Evolutionary conservation across 1,284 basidiomycete species (phyloP), one percentile per base, ranked within the genome.

Genomic region (Neotropicomus parvogracilis): DNA sequence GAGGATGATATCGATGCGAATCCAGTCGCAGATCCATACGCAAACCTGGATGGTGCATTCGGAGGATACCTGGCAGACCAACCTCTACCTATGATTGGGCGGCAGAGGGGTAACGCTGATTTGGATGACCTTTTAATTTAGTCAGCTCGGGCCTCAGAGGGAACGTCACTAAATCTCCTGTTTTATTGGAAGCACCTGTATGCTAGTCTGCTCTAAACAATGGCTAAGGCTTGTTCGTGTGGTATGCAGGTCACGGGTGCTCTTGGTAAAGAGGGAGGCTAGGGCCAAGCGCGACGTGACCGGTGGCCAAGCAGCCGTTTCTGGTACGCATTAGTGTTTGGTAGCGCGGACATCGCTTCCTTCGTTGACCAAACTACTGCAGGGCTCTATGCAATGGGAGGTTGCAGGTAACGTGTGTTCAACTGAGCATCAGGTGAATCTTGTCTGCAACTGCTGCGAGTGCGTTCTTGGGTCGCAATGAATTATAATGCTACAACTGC

Each of bases 401-500:
- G 20, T 14, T 4, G n/a, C 9, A 12, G 26, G 20, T 13, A 19
- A 39, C 21, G n/a, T n/a, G n/a, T 27, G 12, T 29, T 62, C 58
- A 70, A 50, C 58, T 57, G 40, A 75, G 63, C 9, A 69, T 62
- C 11, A 65, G 50, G 49, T 75, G 70, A 43, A 78, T 57, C 36
- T 66, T 67, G 36, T 74, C 68, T n/a, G 74, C 67, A 24, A 77
- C 57, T 33, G 66, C 63, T 16, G 62, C 59, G 28, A 79, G 53
- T 8, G 67, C 55, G 17, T 61, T 70, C 60, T 75, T 79, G 10
- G 84, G 85, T 42, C 85, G 72, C 43, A 93, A 65, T 10, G 90
- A 93, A 64, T 94, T 94, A 65, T 94, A 94, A 65, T 94, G 91
- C 91, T 93, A 61, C 13, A 37, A 49, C 9, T 37, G 17, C 44